Evolutionary conservation across 2,329 filamentous ascomycete species (phyloP), one percentile per base, ranked within the genome.

Genomic region (Cytospora paraplurivora): DNA sequence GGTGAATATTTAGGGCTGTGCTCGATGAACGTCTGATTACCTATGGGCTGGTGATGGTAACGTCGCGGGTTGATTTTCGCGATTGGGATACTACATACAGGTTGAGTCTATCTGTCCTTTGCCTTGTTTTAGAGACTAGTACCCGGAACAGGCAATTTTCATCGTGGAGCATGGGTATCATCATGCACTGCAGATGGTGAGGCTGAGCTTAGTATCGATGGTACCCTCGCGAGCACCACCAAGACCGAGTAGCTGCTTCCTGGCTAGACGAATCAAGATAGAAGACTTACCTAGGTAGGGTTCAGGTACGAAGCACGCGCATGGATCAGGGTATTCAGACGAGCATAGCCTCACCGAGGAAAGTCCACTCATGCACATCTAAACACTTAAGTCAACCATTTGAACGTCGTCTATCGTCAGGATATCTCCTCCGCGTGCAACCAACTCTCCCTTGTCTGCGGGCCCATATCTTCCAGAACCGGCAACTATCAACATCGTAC

Each of bases 351-450:
- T 12, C n/a, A 37, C 12, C 8, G 35, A 37, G 8, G 15, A 59
- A 51, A 27, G 38, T 34, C 58, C 10, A 44, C 2, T 19, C 34
- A 35, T 54, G 51, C 51, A 32, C 51, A 49, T 34, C 4, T 2
- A 37, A 15, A 35, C 13, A 47, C 41, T 21, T 17, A 34, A n/a
- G 55, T 49, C 49, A 50, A 53, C 38, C 19, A 61, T 61, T 55
- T 21, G 49, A 50, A 47, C 51, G 54, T 61, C 59, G 59, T 55
- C 59, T 55, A 55, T 33, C 38, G 51, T 55, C 59, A 61, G 59
- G 59, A 61, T 61, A 61, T 61, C 59, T 61, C 44, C 44, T 47
- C 59, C 47, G 51, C 51, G 33, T 55, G 54, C 59, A 61, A 61
- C 47, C 59, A 55, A 47, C 44, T 47, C 44, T 47, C 44, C 44